Evolutionary conservation across 768 basidiomycete species (phyloP).

Genomic region (Kwoniella dendrophila): DNA sequence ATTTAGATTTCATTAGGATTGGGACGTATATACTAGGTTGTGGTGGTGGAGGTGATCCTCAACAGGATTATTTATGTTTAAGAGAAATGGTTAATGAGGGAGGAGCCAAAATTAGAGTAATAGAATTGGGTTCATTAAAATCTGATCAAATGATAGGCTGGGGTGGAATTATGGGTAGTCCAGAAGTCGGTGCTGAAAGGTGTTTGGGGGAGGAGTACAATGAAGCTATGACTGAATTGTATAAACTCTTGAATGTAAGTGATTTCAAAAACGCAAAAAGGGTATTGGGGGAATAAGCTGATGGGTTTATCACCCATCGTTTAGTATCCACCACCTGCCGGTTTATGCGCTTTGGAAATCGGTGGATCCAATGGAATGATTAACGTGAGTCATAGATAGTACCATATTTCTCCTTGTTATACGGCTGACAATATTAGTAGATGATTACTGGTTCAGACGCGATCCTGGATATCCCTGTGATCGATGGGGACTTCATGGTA

Average conservation of each 20-base stretch:
- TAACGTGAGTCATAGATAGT: too few species aligned
- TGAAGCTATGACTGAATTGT: conserved; percentile 52
- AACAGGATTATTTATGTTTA: conserved; percentile 60
- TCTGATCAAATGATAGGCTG: conserved; percentile 58
- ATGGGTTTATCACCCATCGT: background rate
- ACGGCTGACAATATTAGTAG: too few species aligned
- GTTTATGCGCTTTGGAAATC: conserved; percentile 55
- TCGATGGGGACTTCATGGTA: conserved; percentile 48
- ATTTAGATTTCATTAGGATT: conserved; percentile 65
- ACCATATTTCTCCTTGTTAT: too few species aligned
- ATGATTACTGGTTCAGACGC: conserved; percentile 39
- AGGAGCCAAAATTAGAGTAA: conserved; percentile 57
- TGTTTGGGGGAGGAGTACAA: conserved; percentile 59
- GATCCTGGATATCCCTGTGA: conserved; percentile 35
- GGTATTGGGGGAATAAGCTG: background rate
- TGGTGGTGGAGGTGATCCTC: conserved; percentile 67
- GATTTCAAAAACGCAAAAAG: background rate
- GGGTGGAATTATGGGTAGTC: conserved; percentile 53
- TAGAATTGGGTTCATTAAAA: conserved; percentile 56
- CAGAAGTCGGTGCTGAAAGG: conserved; percentile 35
- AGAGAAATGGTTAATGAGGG: conserved; percentile 64
- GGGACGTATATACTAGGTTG: conserved; percentile 68
- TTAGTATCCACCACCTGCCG: conserved; percentile 30
- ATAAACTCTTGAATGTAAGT: conserved; percentile 35
- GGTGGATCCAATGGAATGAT: conserved; percentile 59